Evolutionary conservation across 1,139 yeast species (phyloP).

Genomic region (Hansenula lynferdii): DNA sequence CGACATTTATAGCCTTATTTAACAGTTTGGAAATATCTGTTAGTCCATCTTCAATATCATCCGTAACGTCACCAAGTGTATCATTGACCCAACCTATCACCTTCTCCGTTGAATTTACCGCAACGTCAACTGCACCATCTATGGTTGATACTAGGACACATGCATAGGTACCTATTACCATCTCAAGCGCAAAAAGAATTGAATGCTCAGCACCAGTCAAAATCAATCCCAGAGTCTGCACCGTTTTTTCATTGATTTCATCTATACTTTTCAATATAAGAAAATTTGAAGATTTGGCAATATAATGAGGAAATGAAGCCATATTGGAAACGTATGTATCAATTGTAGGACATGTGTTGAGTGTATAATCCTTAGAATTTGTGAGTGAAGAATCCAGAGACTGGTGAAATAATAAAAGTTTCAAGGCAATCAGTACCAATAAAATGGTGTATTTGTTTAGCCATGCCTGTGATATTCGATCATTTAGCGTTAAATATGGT

Average conservation of each 20-base stretch:
- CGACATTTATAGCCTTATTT: conserved; percentile 41
- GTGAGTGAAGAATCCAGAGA: conserved; percentile 38
- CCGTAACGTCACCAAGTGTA: conserved; percentile 49
- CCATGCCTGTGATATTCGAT: conserved; percentile 54
- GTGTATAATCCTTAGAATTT: conserved; percentile 31
- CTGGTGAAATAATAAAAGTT: conserved; percentile 42
- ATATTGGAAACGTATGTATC: conserved; percentile 40
- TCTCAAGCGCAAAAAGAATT: conserved; percentile 59
- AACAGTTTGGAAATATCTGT: conserved; percentile 47
- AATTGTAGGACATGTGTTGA: conserved; percentile 38
- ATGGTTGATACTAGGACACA: conserved; percentile 75
- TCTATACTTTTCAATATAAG: conserved; percentile 43
- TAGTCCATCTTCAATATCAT: conserved; percentile 60
- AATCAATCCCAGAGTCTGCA: conserved; percentile 35
- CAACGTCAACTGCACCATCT: conserved; percentile 67
- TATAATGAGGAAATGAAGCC: conserved; percentile 49
- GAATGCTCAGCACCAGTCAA: conserved; percentile 56
- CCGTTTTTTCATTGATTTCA: conserved; percentile 40
- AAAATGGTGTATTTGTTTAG: conserved; percentile 50
- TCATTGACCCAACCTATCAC: conserved; percentile 55
- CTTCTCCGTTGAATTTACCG: conserved; percentile 66
- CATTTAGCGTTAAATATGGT: conserved; percentile 39
- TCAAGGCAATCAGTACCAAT: conserved; percentile 40
- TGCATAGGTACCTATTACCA: conserved; percentile 80
- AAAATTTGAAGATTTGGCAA: conserved; percentile 49